Evolutionary conservation across 176 grass and related monocot species (phyloP).

Genomic region (Musa beccarii): DNA sequence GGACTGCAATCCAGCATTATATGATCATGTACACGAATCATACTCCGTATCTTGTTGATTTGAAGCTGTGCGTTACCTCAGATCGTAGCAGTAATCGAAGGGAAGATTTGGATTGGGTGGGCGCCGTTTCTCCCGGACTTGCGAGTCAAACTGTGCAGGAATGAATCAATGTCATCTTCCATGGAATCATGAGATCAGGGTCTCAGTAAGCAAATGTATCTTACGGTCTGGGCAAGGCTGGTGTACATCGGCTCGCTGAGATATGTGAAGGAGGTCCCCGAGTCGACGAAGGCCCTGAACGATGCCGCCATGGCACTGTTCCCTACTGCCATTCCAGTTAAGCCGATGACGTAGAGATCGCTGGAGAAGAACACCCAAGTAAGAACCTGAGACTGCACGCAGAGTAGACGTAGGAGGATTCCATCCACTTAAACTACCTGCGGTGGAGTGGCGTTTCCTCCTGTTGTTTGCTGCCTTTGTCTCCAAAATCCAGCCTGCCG

Average conservation of each 20-base stretch:
- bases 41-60: not conserved
- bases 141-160: conserved; percentile 19
- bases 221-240: conserved; percentile 60
- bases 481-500: conserved; percentile 75
- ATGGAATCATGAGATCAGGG: too few species aligned
- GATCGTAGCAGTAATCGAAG: conserved; percentile 36
- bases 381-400: conserved; percentile 26
- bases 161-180: too few species aligned
- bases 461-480: conserved; percentile 61
- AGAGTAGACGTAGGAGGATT: not conserved
- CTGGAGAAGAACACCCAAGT: not conserved
- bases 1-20: conserved; percentile 7
- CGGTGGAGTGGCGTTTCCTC: conserved; percentile 44
- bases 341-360: conserved; percentile 33
- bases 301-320: conserved; percentile 27
- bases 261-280: conserved; percentile 80
- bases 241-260: conserved; percentile 63
- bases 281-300: conserved; percentile 62
- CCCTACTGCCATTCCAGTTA: conserved; percentile 40
- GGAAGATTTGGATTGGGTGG: conserved; percentile 2
- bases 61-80: conserved; percentile 17
- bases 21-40: too few species aligned
- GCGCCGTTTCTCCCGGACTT: conserved; percentile 13
- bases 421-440: not conserved
- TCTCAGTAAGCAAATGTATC: not conserved